Base-by-base conservation (phyloP, 148 eudicot genomes). In the Rhododendron henanense region DNA sequence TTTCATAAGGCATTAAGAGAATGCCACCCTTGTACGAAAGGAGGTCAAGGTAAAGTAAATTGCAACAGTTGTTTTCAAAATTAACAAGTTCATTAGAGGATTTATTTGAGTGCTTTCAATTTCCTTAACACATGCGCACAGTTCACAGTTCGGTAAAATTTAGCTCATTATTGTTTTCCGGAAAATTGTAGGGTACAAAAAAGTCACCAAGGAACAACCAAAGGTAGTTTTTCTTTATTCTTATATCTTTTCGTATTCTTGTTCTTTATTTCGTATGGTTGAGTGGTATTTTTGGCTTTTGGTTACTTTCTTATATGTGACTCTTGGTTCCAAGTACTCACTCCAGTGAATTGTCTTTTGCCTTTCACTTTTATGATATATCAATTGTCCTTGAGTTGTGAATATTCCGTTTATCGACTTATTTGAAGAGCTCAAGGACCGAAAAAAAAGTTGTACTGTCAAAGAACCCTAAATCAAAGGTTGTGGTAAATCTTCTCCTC, bases 181-280 rank as follows among this genome's bases (percentile, higher is more conserved):
- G 14, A 61, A 81, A 51, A 33, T 51, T 87, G 87, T 37, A 87
- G 89, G 81, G 81, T 28, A 81, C 33, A 81, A 81, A 71, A 48
- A 81, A 44, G 41, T 59, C 9, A 37, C 44, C 41, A 67, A 81
- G 63, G 69, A 74, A 87, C 61, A 73, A 75, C 61, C 25, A 3
- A 79, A 84, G 87, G 89, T 87, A 81, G 44, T 37, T 79, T 55
- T 80, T 88, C 61, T 51, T 35, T 31, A 3, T 11, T 16, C 10
- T 73, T 19, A 35, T 37, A 10, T 44, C 23, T 82, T 31, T 2
- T 55, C 28, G 35, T 21, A 7, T 59, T 9, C 3, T 48, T 76
- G 51, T 53, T 73, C 79, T 80, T 37, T 23, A 18, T 83, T 14
- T 18, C 19, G n/a, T 77, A 9, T 77, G 81, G 14, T n/a, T 78